These are phyloP conservation scores for Diversispora epigaea DNA, from an alignment of 192 early-diverging fungal genomes.

Conservation along the genomic window DNA sequence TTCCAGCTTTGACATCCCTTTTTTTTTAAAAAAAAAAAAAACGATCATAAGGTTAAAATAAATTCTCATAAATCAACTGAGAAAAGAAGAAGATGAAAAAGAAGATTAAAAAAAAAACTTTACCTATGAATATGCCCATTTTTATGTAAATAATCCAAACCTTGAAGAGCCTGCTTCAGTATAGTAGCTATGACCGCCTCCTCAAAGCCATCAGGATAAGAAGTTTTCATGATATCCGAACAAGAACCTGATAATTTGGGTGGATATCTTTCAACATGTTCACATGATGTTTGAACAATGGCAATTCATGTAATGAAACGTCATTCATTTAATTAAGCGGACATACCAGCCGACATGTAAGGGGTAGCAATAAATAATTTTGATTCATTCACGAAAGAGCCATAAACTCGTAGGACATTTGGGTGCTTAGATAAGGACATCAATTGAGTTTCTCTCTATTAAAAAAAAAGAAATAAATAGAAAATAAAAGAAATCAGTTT, in stretches of 20 bases:
- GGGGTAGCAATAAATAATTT: constrained; percentile 87
- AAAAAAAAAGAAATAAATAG: neutral
- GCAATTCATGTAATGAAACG: constrained; percentile 4
- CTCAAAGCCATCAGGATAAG: constrained; percentile 79
- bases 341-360: constrained; percentile 63
- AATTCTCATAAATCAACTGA: neutral
- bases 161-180: constrained; percentile 72
- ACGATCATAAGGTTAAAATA: neutral
- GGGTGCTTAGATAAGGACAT: constrained; percentile 87
- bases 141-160: constrained; percentile 64
- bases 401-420: constrained; percentile 79
- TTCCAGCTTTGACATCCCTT: constrained; percentile 72
- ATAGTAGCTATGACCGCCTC: constrained; percentile 78
- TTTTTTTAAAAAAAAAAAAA: neutral
- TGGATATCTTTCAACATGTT: constrained; percentile 24
- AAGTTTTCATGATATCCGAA: constrained; percentile 89
- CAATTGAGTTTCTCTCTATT: constrained; percentile 76
- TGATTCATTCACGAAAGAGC: constrained; percentile 78
- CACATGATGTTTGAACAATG: neutral
- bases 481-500: no score
- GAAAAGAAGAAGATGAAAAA: no score
- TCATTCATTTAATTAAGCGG: constrained; percentile 14
- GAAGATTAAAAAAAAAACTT: neutral
- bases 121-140: constrained; percentile 65
- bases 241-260: constrained; percentile 63